These are phyloP conservation scores for Cyclocybe cylindracea DNA, from an alignment of 768 basidiomycete genomes.

Conservation along the genomic window DNA sequence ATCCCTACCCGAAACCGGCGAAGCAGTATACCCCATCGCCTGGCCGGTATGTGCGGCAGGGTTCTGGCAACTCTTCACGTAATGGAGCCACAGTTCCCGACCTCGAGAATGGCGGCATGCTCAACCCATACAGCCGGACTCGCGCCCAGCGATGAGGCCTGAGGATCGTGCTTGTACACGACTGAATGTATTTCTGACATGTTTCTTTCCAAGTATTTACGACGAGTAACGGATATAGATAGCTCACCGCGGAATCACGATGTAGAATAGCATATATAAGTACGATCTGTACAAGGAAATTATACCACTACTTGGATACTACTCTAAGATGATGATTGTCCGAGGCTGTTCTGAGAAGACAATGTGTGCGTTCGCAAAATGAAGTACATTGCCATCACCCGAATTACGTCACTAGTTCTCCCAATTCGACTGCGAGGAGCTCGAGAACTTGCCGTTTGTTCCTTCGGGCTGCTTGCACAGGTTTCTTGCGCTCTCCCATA, in stretches of 20 bases:
- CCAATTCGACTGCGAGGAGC: background rate
- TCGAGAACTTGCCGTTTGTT: background rate
- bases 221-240: conserved; percentile 15
- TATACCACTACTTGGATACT: too few species aligned
- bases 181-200: conserved; percentile 12
- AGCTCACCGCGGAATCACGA: conserved; percentile 1
- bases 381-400: background rate
- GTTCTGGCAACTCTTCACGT: conserved; percentile 33
- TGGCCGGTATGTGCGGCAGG: conserved; percentile 29
- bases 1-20: conserved; percentile 18
- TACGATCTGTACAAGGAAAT: background rate
- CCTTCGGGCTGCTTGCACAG: conserved; percentile 9
- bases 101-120: conserved; percentile 44
- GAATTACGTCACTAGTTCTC: conserved; percentile 10
- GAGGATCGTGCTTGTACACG: conserved; percentile 5
- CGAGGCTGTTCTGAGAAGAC: background rate
- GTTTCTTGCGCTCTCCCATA: conserved; percentile 5
- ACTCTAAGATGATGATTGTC: too few species aligned
- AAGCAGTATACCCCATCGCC: conserved; percentile 12
- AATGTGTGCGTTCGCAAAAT: conserved; percentile 1
- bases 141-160: conserved; percentile 13
- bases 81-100: conserved; percentile 33
- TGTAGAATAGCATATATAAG: conserved; percentile 7
- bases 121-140: conserved; percentile 35
- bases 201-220: conserved; percentile 19